phyloP scores from a whole-genome alignment of 495 filamentous ascomycete genomes.

The Coniosporium apollinis region DNA sequence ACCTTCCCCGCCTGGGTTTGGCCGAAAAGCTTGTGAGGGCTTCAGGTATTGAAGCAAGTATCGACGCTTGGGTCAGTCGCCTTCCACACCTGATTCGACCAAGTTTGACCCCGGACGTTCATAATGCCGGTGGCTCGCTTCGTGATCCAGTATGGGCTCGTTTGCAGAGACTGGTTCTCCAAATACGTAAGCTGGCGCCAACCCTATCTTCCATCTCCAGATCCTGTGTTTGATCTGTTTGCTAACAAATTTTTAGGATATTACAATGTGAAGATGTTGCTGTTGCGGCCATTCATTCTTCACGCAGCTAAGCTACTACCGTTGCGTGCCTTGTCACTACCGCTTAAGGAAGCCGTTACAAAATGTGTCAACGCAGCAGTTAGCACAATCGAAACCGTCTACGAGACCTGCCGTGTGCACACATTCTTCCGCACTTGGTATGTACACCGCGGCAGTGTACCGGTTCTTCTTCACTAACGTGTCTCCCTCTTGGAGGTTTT shows the following conservation, averaged over 20 bases:
- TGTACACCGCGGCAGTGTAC: neutral
- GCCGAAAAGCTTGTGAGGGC: neutral
- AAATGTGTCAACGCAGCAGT: neutral
- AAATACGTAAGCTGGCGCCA: constrained; percentile 4
- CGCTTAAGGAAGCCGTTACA: neutral
- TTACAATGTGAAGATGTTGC: neutral
- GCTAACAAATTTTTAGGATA: constrained; percentile 2
- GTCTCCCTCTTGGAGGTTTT: neutral
- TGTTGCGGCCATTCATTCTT: constrained; percentile 1
- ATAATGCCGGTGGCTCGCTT: neutral
- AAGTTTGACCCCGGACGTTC: neutral
- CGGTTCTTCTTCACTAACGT: neutral
- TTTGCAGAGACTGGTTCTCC: constrained; percentile 1
- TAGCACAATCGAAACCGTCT: neutral
- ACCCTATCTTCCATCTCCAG: too few species aligned
- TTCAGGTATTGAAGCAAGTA: neutral
- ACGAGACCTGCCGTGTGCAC: constrained; percentile 1
- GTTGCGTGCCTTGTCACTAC: neutral
- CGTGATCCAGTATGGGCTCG: neutral
- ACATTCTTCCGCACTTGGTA: constrained; percentile 5
- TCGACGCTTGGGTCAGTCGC: neutral
- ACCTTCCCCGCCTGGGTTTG: neutral
- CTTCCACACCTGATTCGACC: constrained; percentile 1
- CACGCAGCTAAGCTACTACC: neutral
- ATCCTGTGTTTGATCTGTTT: too few species aligned